Base-by-base conservation (phyloP, 1,139 yeast species). In the Scheffersomyces illinoinensis region DNA sequence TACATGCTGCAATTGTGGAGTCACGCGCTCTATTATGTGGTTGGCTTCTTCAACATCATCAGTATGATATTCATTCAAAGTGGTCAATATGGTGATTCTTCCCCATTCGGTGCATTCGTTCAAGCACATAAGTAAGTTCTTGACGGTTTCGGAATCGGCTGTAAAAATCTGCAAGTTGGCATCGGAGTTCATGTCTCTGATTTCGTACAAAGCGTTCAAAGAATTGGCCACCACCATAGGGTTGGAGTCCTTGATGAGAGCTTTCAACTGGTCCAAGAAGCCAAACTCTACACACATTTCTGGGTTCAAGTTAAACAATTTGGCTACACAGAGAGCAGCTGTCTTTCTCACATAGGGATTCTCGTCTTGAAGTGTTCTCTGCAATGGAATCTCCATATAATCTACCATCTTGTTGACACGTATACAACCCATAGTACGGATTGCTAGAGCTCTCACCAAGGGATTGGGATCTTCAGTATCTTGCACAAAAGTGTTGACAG, bases 41-140 rank as follows among this genome's bases (percentile, higher is more conserved):
- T 85, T 87, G 2, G 97, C 93, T 69, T 93, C 97, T 26, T 83
- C 82, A 1, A 78, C 71, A 57, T 82, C 85, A 2, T 68, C 64
- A 0, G 91, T 79, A 3, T 84, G 75, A 71, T 89, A 95, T 55
- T 90, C 93, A 10, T 92, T 82, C 64, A 96, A 77, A 1, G 97
- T 93, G 1, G 91, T 85, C 63, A 96, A 81, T 54, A 96, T 91
- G 2, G 98, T 88, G 64, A 95, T 90, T 69, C 99, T 85, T 6
- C 99, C 99, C 99, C 99, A 96, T 76, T 96, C 99, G 1, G 98
- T 93, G 76, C 98, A 95, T 76, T 96, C 99, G 73, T 93, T 93
- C 64, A 96, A 81, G 39, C 97, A 97, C 65, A 87, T 81, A 61
- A 96, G 79, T 61, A 95, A 82, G 71, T 84, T 89, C 64, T 86